Conservation (phyloP, 108 stramenopile species). For the Parmales sp. region DNA sequence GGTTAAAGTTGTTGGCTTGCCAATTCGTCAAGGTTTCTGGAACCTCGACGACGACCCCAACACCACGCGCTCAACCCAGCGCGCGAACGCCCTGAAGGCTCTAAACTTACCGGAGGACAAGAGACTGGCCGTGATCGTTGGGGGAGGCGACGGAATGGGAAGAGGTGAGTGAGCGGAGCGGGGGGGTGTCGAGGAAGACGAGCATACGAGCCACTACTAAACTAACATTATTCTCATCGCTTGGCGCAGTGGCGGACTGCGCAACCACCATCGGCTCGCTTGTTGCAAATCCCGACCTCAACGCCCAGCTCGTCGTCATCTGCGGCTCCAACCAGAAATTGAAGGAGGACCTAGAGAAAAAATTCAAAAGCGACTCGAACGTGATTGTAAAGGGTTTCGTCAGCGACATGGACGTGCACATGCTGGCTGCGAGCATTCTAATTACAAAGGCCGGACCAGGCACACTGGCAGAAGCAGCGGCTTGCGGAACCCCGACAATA, state of each 20-base stretch:
- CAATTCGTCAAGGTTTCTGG: slow-evolving; percentile 79
- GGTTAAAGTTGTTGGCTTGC: slow-evolving; percentile 47
- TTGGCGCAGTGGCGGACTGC: background rate
- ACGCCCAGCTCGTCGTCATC: slow-evolving; percentile 68
- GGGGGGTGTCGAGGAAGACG: slow-evolving; percentile 48
- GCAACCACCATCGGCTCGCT: background rate
- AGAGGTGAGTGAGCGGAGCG: slow-evolving; percentile 69
- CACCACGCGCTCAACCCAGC: slow-evolving; percentile 16
- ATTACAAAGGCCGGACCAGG: slow-evolving; percentile 75
- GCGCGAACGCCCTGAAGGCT: no score
- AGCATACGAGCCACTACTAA: slow-evolving; percentile 1
- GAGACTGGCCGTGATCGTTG: slow-evolving; percentile 77
- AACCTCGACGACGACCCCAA: slow-evolving; percentile 9
- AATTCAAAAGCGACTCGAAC: slow-evolving; percentile 41
- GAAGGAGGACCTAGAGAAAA: slow-evolving; percentile 28
- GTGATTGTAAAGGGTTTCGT: slow-evolving; percentile 77
- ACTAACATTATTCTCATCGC: background rate
- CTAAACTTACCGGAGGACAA: slow-evolving; percentile 53
- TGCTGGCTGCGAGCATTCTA: slow-evolving; percentile 58
- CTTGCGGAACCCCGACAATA: slow-evolving; percentile 86
- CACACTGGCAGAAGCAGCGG: slow-evolving; percentile 89
- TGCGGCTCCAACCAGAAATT: slow-evolving; percentile 83
- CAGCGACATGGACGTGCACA: slow-evolving; percentile 90
- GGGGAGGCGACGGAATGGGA: slow-evolving; percentile 93
- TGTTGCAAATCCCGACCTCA: background rate